Conservation (phyloP, 2,329 filamentous ascomycete species). For the Ophiocordyceps camponoti-rufipedis region DNA sequence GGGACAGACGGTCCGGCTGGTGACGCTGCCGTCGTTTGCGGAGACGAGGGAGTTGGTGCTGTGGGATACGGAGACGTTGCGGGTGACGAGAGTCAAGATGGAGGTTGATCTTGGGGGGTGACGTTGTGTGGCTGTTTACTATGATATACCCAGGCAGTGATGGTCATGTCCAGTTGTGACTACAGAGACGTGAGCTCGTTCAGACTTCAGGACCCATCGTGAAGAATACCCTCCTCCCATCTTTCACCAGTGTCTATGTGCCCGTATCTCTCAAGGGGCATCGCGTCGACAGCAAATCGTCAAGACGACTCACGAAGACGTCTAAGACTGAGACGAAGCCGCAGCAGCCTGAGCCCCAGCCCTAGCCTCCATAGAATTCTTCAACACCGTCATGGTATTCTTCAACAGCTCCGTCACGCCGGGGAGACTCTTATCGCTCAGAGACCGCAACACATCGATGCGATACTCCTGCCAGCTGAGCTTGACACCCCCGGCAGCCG, state of each 20-base stretch:
- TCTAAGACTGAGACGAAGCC: background rate
- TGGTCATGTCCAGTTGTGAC: too few relatives aligned
- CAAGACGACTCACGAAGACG: too few relatives aligned
- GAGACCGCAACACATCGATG: constrained; percentile 48
- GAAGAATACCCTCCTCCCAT: too few relatives aligned
- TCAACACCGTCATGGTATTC: constrained; percentile 62
- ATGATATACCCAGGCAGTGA: too few relatives aligned
- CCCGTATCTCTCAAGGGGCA: too few relatives aligned
- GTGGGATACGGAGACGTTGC: constrained; percentile 70
- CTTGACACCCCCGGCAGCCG: constrained; percentile 43
- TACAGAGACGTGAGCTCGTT: too few relatives aligned
- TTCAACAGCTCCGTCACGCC: constrained; percentile 59
- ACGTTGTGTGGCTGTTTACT: background rate
- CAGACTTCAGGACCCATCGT: too few relatives aligned
- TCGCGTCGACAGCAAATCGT: too few relatives aligned
- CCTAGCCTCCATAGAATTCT: constrained; percentile 23
- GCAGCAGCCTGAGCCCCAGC: constrained; percentile 4
- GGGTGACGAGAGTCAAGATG: constrained; percentile 53
- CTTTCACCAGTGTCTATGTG: too few relatives aligned
- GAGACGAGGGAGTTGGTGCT: constrained; percentile 65
- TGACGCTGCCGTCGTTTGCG: constrained; percentile 71
- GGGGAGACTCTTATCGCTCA: constrained; percentile 43
- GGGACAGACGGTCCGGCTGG: constrained; percentile 54
- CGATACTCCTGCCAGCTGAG: constrained; percentile 60
- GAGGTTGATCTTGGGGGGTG: constrained; percentile 4